These are phyloP conservation scores for Alternaria atra DNA, from an alignment of 2,329 filamentous ascomycete species.

Conservation along the genomic window DNA sequence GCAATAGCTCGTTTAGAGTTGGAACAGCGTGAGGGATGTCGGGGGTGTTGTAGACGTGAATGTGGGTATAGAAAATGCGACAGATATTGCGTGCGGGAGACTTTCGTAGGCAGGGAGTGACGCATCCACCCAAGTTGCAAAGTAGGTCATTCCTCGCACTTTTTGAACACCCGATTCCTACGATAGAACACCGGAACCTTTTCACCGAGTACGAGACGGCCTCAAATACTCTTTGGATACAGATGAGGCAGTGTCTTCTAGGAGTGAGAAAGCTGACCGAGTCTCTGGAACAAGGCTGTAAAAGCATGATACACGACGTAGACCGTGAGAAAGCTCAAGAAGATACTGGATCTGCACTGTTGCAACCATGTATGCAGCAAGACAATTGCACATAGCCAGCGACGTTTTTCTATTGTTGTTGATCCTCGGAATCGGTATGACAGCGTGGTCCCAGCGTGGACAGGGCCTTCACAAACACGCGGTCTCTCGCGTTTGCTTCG, in stretches of 20 bases:
- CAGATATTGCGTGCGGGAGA: neutral
- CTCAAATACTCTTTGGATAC: neutral
- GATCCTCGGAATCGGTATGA: neutral
- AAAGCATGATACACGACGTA: neutral
- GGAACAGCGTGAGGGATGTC: neutral
- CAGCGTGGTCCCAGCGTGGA: neutral
- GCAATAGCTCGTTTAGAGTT: neutral
- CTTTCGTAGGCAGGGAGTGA: neutral
- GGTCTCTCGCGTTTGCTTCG: neutral
- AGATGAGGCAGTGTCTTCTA: neutral
- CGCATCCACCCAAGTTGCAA: neutral
- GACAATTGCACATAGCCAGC: neutral
- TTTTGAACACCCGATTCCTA: neutral
- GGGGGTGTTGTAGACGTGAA: neutral
- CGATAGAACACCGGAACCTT: no score
- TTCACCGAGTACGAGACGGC: neutral
- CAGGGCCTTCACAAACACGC: neutral
- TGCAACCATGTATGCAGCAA: neutral
- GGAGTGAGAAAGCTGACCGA: neutral
- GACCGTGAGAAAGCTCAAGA: neutral
- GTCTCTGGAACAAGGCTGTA: neutral
- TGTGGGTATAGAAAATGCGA: neutral
- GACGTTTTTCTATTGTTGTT: neutral
- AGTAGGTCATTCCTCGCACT: neutral
- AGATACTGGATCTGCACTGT: neutral